Conservation (phyloP, 1,284 basidiomycete species). For the Cryptococcus wingfieldii region DNA sequence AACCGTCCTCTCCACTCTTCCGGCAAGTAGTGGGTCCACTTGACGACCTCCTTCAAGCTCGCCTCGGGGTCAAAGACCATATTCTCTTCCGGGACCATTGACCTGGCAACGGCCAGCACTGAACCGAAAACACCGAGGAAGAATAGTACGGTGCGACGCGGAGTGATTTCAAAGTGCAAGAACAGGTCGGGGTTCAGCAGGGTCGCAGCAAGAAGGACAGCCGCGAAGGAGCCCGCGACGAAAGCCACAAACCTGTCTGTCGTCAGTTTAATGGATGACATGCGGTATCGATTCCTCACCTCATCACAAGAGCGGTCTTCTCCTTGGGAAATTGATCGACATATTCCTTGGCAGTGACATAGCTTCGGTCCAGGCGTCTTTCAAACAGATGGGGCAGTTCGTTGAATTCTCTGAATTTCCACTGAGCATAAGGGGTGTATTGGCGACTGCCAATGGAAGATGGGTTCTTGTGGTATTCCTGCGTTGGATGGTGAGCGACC, state of each 20-base stretch:
- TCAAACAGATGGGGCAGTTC: slow-evolving; percentile 92
- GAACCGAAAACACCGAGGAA: slow-evolving; percentile 85
- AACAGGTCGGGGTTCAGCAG: slow-evolving; percentile 88
- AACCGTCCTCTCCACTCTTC: slow-evolving; percentile 82
- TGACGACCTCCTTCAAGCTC: slow-evolving; percentile 83
- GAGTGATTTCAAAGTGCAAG: slow-evolving; percentile 89
- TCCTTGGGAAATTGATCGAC: slow-evolving; percentile 97
- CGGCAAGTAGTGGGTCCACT: slow-evolving; percentile 93
- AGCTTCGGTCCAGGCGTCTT: slow-evolving; percentile 78
- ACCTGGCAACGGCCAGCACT: slow-evolving; percentile 76
- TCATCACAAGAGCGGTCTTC: slow-evolving; percentile 78
- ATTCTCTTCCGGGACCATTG: slow-evolving; percentile 94
- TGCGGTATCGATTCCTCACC: slow-evolving; percentile 53
- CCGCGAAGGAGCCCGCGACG: slow-evolving; percentile 91
- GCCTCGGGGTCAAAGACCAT: slow-evolving; percentile 88
- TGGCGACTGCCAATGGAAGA: slow-evolving; percentile 85
- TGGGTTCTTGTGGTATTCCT: slow-evolving; percentile 99
- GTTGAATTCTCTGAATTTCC: slow-evolving; percentile 99
- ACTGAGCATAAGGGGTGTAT: slow-evolving; percentile 91
- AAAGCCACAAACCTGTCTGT: slow-evolving; percentile 80
- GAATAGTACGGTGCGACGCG: slow-evolving; percentile 86
- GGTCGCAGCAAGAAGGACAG: slow-evolving; percentile 84
- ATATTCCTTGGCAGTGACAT: slow-evolving; percentile 86
- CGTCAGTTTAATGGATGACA: background rate
- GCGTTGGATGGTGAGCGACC: slow-evolving; percentile 1